Conservation (phyloP, 225 moss, liverwort and hornwort species). For the Sphagnum tenellum region DNA sequence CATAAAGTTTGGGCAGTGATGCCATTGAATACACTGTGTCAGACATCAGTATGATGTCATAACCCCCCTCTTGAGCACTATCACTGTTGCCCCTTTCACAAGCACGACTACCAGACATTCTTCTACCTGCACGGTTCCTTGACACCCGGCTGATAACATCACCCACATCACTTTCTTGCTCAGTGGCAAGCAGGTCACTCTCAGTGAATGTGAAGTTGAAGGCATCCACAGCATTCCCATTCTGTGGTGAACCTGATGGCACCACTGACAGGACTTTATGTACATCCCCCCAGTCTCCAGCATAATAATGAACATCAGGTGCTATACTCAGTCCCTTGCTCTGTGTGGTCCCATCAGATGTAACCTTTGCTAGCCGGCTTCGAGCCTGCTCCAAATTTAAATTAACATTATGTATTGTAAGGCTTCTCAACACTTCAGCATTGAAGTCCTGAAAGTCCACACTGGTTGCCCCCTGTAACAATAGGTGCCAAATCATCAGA, state of each 20-base stretch:
- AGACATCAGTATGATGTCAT: slow-evolving; percentile 94
- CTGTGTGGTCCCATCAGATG: slow-evolving; percentile 22
- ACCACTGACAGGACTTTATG: slow-evolving; percentile 59
- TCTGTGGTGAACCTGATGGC: slow-evolving; percentile 24
- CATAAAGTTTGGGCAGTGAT: slow-evolving; percentile 86
- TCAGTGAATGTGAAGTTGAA: slow-evolving; percentile 38
- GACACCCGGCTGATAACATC: slow-evolving; percentile 35
- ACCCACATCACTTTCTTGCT: slow-evolving; percentile 15
- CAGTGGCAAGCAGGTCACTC: slow-evolving; percentile 34
- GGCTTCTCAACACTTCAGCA: slow-evolving; percentile 62
- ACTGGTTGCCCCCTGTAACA: slow-evolving; percentile 72
- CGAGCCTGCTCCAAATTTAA: slow-evolving; percentile 67
- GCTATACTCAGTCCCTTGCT: slow-evolving; percentile 23
- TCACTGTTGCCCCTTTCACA: slow-evolving; percentile 71
- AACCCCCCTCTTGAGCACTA: slow-evolving; percentile 71
- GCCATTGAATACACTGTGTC: slow-evolving; percentile 86
- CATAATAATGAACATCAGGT: slow-evolving; percentile 70
- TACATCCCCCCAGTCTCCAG: slow-evolving; percentile 92
- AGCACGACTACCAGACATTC: slow-evolving; percentile 71
- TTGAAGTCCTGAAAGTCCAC: slow-evolving; percentile 98
- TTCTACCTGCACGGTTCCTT: slow-evolving; percentile 42
- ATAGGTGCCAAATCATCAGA: neutral
- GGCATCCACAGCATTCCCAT: slow-evolving; percentile 12
- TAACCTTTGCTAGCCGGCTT: slow-evolving; percentile 28
- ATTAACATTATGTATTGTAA: slow-evolving; percentile 77